phyloP scores from a whole-genome alignment of 371 early-diverging fungal genomes.

The Haplosporangium sp. region DNA sequence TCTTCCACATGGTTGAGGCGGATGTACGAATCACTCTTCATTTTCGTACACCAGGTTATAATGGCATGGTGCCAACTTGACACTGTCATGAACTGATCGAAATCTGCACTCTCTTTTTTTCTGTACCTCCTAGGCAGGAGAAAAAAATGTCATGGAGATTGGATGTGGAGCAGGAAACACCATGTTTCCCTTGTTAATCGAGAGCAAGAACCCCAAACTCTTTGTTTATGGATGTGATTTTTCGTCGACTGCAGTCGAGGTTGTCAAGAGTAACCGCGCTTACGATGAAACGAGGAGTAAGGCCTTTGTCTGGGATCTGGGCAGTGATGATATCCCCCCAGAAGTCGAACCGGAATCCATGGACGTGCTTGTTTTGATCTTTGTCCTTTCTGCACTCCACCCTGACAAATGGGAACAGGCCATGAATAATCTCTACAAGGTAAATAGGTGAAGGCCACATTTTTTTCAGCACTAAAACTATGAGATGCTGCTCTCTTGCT shows the following conservation, averaged over 20 bases:
- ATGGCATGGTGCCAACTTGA: conserved; percentile 32
- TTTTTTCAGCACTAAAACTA: conserved; percentile 67
- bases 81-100: conserved; percentile 1
- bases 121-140: conserved; percentile 59
- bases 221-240: conserved; percentile 88
- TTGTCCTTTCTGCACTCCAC: conserved; percentile 89
- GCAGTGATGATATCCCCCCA: conserved; percentile 70
- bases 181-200: conserved; percentile 89
- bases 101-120: conserved; percentile 53
- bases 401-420: conserved; percentile 81
- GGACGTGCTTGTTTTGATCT: conserved; percentile 84
- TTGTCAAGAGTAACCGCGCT: conserved; percentile 65
- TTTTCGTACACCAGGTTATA: not conserved
- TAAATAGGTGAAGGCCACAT: conserved; percentile 71
- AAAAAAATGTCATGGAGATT: conserved; percentile 73
- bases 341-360: conserved; percentile 73
- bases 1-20: conserved; percentile 58
- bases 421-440: conserved; percentile 73
- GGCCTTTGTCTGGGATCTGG: conserved; percentile 89
- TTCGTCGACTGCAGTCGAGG: conserved; percentile 80
- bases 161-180: conserved; percentile 99
- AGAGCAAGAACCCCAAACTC: conserved; percentile 69
- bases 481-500: too few relatives aligned
- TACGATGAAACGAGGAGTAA: conserved; percentile 66
- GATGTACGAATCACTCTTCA: conserved; percentile 17